These are phyloP conservation scores for Tubosaeta sp. DNA, from an alignment of 768 basidiomycete genomes.

Conservation along the genomic window DNA sequence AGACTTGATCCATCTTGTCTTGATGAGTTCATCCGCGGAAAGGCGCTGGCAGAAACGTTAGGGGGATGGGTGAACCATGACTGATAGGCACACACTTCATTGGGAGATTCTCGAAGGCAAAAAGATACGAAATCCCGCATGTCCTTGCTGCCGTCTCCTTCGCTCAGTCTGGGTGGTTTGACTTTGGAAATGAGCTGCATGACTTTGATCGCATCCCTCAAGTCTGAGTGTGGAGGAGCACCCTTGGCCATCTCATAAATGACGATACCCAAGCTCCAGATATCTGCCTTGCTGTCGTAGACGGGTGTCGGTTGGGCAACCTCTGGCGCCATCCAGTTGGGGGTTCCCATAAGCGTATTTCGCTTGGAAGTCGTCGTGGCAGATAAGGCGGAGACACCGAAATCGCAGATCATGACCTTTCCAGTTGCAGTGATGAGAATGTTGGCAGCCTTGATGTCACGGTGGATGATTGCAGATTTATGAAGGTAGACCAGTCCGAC, in stretches of 20 bases:
- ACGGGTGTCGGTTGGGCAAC: constrained; percentile 84
- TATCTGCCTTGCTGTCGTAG: constrained; percentile 97
- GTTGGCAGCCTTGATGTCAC: constrained; percentile 98
- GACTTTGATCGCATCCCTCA: constrained; percentile 76
- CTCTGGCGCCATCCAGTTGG: constrained; percentile 99
- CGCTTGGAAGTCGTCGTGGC: constrained; percentile 83
- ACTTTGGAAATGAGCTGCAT: constrained; percentile 86
- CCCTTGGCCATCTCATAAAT: constrained; percentile 96
- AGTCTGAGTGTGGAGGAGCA: constrained; percentile 87
- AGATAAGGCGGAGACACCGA: constrained; percentile 94
- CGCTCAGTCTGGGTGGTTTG: constrained; percentile 75
- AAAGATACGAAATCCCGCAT: constrained; percentile 84
- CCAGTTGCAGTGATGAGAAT: constrained; percentile 84
- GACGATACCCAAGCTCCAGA: constrained; percentile 97
- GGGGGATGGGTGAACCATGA: not conserved
- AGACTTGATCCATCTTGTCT: constrained; percentile 87
- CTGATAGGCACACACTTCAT: constrained; percentile 50
- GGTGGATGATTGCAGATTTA: constrained; percentile 90
- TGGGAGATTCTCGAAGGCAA: constrained; percentile 78
- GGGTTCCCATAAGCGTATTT: constrained; percentile 94
- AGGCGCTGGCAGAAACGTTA: constrained; percentile 53
- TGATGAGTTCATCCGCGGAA: constrained; percentile 82
- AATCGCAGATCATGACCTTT: constrained; percentile 95
- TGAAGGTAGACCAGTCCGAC: constrained; percentile 86
- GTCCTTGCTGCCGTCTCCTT: constrained; percentile 75